Percentiles rank a stretch among this genome's conserved stretches.
These are phyloP conservation scores for Lipomyces japonicus DNA, from an alignment of 805 yeast genomes.

Conservation along the genomic window DNA sequence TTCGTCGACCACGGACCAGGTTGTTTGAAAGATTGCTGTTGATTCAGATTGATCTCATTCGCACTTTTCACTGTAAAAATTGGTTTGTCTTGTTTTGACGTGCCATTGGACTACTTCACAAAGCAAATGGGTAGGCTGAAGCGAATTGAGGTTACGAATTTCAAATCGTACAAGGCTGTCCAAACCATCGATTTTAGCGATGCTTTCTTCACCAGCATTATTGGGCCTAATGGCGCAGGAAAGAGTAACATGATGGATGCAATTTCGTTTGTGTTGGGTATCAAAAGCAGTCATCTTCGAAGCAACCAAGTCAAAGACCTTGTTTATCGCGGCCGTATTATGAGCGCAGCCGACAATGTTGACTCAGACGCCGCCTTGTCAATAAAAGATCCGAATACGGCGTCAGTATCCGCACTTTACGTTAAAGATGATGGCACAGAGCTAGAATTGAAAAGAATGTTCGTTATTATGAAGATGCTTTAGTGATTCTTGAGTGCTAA, in stretches of 20 bases:
- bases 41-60: too few relatives aligned
- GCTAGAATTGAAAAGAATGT: conserved; percentile 58
- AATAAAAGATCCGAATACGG: conserved; percentile 38
- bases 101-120: too few relatives aligned
- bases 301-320: conserved; percentile 70
- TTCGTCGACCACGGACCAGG: too few relatives aligned
- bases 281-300: conserved; percentile 68
- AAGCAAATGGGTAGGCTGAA: conserved; percentile 81
- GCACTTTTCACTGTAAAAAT: background rate
- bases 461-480: conserved; percentile 9
- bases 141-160: conserved; percentile 75
- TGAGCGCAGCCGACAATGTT: conserved; percentile 33
- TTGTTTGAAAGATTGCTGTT: too few relatives aligned
- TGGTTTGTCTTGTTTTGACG: background rate
- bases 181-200: conserved; percentile 74
- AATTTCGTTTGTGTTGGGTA: conserved; percentile 88
- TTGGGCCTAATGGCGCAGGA: conserved; percentile 99
- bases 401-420: conserved; percentile 76
- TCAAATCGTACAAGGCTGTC: conserved; percentile 84
- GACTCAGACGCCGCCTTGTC: conserved; percentile 22
- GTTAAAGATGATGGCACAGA: conserved; percentile 56
- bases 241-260: conserved; percentile 98
- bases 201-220: conserved; percentile 77
- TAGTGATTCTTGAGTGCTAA: background rate
- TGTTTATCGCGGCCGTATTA: conserved; percentile 67